Evolutionary conservation across 2,329 filamentous ascomycete genomes (phyloP), one percentile per base, ranked within the genome.

Genomic region (Orbilia javanica): DNA sequence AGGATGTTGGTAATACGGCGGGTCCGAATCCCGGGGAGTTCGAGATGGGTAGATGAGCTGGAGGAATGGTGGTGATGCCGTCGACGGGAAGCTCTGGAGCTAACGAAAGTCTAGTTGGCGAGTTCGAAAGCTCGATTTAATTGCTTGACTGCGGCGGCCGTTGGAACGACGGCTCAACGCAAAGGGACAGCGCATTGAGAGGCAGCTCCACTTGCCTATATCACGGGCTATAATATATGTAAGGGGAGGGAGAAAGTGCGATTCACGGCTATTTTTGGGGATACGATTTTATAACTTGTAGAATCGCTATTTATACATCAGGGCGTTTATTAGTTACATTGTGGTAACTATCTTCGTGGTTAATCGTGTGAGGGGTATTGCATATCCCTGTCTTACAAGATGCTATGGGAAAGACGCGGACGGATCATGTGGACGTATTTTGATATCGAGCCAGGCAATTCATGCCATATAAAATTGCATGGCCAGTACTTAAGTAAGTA

Each of bases 81-180:
- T 72, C 60, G 60, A 72, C 27, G 68, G 48, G n/a, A 53, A 72
- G 68, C 57, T 72, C 13, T 55, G 42, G 46, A 44, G n/a, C 42
- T 44, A 44, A 44, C 39, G 53, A 53, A 18, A 52, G 46, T 72
- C 57, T 15, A 53, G 57, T 73, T 66, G 69, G 48, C 50, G 55
- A 46, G 48, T 73, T 66, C 44, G 29, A 29, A n/a, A 55, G 55
- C 55, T 63, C 29, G 34, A 68, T 68, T 22, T 48, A 52, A 53
- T 25, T 52, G 34, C 5, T 39, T 22, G n/a, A 55, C 25, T 60
- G 52, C n/a, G 29, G 27, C 29, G 52, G 13, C 15, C 52, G n/a
- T 31, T 36, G 15, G 48, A 52, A 55, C 34, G 44, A 34, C 34
- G 4, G 36, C 60, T 31, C 69, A 73, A 73, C 69, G 60, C 69